Percentiles rank a stretch among this genome's conserved stretches.
phyloP scores from a whole-genome alignment of 2,329 filamentous ascomycete genomes.

The Colletotrichum eremochloae region DNA sequence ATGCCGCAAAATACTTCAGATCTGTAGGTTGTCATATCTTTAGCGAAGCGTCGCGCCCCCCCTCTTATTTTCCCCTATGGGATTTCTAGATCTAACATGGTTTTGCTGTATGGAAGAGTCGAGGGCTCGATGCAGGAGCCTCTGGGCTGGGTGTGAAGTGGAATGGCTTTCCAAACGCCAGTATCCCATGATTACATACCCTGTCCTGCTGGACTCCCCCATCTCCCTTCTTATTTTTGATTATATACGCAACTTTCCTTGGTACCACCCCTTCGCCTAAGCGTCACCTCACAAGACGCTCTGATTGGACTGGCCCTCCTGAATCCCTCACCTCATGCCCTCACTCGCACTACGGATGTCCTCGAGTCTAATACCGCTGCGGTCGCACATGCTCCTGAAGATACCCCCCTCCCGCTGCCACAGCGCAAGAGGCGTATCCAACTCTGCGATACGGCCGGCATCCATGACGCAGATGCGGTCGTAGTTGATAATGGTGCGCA shows the following conservation, averaged over 20 bases:
- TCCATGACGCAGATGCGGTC: constrained; percentile 99
- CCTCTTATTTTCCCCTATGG: too few species aligned
- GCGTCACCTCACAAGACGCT: constrained; percentile 33
- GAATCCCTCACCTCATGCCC: constrained; percentile 46
- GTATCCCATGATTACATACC: not conserved
- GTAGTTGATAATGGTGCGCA: constrained; percentile 93
- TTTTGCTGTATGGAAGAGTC: not conserved
- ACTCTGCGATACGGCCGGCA: constrained; percentile 85
- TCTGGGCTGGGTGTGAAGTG: not conserved
- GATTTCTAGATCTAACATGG: not conserved
- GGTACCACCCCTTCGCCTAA: not conserved
- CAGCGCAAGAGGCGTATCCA: constrained; percentile 81
- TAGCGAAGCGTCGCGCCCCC: not conserved
- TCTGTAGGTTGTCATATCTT: not conserved
- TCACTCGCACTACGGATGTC: constrained; percentile 64
- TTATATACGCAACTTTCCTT: constrained; percentile 39
- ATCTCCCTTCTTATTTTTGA: not conserved
- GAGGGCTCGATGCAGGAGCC: not conserved
- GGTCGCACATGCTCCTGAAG: constrained; percentile 90
- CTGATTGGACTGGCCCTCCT: constrained; percentile 32
- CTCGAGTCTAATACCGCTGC: constrained; percentile 78
- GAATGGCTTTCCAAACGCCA: not conserved
- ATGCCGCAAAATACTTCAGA: not conserved
- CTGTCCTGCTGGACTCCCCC: not conserved
- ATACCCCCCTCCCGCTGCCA: constrained; percentile 80